These are phyloP conservation scores for Apiospora sp. DNA, from an alignment of 2,329 filamentous ascomycete species.

Conservation along the genomic window DNA sequence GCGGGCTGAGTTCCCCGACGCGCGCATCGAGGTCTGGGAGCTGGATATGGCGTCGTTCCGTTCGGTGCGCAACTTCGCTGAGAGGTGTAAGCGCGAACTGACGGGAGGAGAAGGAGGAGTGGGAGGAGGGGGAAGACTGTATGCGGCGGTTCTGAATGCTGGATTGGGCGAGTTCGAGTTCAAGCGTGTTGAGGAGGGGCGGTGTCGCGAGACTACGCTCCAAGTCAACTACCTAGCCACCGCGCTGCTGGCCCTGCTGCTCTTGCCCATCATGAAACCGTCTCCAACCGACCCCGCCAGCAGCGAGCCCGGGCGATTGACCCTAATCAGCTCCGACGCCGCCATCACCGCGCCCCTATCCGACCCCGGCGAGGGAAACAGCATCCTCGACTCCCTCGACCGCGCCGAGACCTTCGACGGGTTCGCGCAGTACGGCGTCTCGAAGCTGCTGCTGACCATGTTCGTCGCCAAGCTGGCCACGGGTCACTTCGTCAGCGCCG, in stretches of 20 bases:
- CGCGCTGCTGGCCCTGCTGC: conserved; percentile 53
- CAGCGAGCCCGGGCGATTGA: conserved; percentile 27
- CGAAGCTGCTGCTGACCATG: conserved; percentile 44
- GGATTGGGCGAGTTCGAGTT: conserved; percentile 36
- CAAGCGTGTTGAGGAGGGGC: conserved; percentile 33
- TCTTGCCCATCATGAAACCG: conserved; percentile 49
- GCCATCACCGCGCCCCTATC: conserved; percentile 24
- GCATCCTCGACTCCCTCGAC: conserved; percentile 27
- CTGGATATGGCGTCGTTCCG: conserved; percentile 50
- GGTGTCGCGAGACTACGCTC: conserved; percentile 50
- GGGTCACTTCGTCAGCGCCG: conserved; percentile 25
- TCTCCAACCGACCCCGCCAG: conserved; percentile 12
- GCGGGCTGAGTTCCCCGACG: conserved; percentile 34
- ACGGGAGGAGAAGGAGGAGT: background rate
- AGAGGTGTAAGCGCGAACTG: conserved; percentile 39
- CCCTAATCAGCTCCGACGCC: conserved; percentile 36
- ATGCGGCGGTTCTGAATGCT: conserved; percentile 48
- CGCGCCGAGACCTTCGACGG: conserved; percentile 27
- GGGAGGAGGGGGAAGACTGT: conserved; percentile 38
- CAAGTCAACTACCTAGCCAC: conserved; percentile 61
- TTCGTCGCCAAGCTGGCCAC: conserved; percentile 41
- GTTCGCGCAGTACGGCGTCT: conserved; percentile 31
- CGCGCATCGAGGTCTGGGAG: conserved; percentile 48
- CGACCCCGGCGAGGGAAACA: background rate
- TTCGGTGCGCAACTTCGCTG: conserved; percentile 48